Evolutionary conservation across 208 protist genomes (phyloP), one percentile per base, ranked within the genome.

Genomic region (Trypanosoma boissoni): DNA sequence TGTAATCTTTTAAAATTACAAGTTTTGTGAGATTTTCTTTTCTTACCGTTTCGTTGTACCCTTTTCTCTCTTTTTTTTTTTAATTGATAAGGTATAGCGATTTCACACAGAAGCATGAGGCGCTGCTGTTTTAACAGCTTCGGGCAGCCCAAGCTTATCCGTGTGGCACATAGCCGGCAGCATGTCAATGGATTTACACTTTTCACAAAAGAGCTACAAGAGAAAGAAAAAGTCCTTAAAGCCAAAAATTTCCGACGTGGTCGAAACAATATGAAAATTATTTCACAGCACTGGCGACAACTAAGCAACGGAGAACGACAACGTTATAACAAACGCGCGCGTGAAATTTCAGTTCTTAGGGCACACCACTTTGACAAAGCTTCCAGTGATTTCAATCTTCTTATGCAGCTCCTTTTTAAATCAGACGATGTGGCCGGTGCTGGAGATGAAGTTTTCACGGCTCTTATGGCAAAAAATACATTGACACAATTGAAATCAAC

Each of bases 121-220:
- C 53, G 63, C 2, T 69, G 37, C 63, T 62, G 63, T 37, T 57
- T 42, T 21, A 24, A 42, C 31, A 69, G 55, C 34, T 29, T 21
- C 60, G 49, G 31, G 26, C 23, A 52, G 18, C 46, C 16, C 28
- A 18, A 23, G 26, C 20, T 43, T 57, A 37, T 42, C 7, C 23
- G 37, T 58, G 53, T 50, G 48, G 46, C 45, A 34, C 45, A 50
- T 67, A 79, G 21, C 64, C 68, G 63, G 2, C 63, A 69, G 1
- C 55, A 71, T 12, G 74, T 83, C 64, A 87, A 80, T 9, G 83
- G 83, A 4, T 91, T 91, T 56, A 75, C 64, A 34, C 65, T 91
- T 18, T 87, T 91, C 54, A 57, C 66, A 0, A 60, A 68, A 12
- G 58, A 83, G 36, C 28, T 77, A 21, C 79, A 82, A 39, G 21